Evolutionary conservation across 352 stramenopile genomes (phyloP).

Genomic region (Saprolegnia parasitica): DNA sequence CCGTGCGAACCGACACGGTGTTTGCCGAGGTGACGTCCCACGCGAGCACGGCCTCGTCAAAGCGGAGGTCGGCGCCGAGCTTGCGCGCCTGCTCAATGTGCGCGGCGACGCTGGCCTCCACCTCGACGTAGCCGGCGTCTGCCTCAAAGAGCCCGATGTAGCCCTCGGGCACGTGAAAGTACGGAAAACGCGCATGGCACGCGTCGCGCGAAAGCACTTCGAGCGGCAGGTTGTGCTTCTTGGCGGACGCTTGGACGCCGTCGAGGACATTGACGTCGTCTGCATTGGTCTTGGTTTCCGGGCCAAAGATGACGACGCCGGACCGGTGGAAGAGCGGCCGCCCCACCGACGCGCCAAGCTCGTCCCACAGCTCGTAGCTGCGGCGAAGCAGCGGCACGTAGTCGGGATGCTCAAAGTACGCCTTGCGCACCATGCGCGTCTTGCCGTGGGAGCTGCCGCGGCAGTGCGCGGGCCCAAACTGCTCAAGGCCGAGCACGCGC

Average conservation of each 20-base stretch:
- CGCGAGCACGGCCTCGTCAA: conserved; percentile 33
- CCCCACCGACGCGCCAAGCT: conserved; percentile 39
- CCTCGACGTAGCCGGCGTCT: conserved; percentile 45
- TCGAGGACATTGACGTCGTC: conserved; percentile 28
- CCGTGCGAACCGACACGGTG: conserved; percentile 36
- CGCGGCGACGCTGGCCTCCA: conserved; percentile 37
- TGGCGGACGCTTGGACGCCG: conserved; percentile 35
- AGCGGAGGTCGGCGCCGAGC: conserved; percentile 41
- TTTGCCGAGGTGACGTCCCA: conserved; percentile 29
- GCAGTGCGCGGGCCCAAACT: conserved; percentile 56
- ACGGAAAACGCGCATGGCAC: conserved; percentile 49
- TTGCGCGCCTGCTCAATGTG: conserved; percentile 28
- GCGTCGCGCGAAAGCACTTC: conserved; percentile 42
- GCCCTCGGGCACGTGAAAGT: conserved; percentile 40
- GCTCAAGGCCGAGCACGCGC: conserved; percentile 66
- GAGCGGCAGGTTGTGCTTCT: conserved; percentile 37
- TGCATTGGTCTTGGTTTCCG: conserved; percentile 27
- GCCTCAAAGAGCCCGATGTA: conserved; percentile 57
- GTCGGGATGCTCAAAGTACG: conserved; percentile 56
- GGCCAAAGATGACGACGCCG: conserved; percentile 51
- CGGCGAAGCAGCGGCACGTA: conserved; percentile 70
- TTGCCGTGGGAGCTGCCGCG: conserved; percentile 69
- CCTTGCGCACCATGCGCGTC: conserved; percentile 77
- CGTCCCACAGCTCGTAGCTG: conserved; percentile 55
- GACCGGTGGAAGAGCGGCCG: conserved; percentile 54